Conservation (phyloP, 179 eudicot genomes). For the Spergularia azorica region DNA sequence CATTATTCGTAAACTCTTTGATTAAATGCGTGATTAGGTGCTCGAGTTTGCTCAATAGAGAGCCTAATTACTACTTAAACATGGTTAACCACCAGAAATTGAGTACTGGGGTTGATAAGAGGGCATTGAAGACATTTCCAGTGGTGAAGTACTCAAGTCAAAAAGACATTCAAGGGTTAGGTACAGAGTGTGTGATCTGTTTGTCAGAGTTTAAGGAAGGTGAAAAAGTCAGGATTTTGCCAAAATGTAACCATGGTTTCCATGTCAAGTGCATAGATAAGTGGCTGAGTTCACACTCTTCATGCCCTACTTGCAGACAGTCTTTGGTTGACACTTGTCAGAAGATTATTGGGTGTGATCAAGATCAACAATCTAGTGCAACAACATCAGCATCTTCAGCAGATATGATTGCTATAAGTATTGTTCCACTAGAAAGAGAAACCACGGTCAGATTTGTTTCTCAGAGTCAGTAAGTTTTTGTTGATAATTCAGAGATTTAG, state of each 20-base stretch:
- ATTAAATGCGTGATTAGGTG: slow-evolving; percentile 38
- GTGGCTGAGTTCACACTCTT: slow-evolving; percentile 36
- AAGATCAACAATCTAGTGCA: slow-evolving; percentile 21
- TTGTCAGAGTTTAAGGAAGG: slow-evolving; percentile 31
- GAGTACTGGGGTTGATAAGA: slow-evolving; percentile 30
- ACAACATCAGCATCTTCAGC: background rate
- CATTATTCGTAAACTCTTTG: slow-evolving; percentile 30
- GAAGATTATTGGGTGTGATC: slow-evolving; percentile 32
- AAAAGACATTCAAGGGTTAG: slow-evolving; percentile 25
- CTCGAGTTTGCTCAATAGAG: slow-evolving; percentile 21
- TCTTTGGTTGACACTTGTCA: slow-evolving; percentile 39
- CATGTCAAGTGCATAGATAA: slow-evolving; percentile 42
- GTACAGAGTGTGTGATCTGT: slow-evolving; percentile 39
- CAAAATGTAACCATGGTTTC: slow-evolving; percentile 42
- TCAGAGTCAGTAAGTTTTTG: slow-evolving; percentile 16
- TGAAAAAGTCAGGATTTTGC: slow-evolving; percentile 32
- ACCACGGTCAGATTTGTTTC: slow-evolving; percentile 29
- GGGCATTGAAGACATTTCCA: slow-evolving; percentile 39
- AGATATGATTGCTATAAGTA: slow-evolving; percentile 16
- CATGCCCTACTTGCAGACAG: slow-evolving; percentile 48
- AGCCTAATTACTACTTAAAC: slow-evolving; percentile 36
- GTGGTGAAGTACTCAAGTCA: slow-evolving; percentile 33
- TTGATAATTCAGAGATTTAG: background rate
- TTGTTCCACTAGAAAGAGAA: slow-evolving; percentile 37
- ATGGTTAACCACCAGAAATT: slow-evolving; percentile 19